A percentile compares a stretch with the other conserved stretches of the same genome.
phyloP scores from a whole-genome alignment of 495 filamentous ascomycete species.

The Hypoxylon perforatum region DNA sequence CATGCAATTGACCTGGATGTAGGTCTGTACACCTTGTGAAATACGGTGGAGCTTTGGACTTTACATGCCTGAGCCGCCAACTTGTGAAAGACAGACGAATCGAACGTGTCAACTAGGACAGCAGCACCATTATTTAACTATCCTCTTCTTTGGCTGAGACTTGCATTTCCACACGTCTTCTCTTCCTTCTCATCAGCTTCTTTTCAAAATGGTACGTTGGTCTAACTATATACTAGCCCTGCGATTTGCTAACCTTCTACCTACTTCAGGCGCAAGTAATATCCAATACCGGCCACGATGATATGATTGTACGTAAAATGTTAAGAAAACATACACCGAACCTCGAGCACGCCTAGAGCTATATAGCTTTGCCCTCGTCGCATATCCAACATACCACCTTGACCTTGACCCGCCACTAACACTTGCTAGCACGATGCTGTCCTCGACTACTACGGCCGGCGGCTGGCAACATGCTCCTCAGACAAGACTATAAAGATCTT shows the following conservation, averaged over 20 bases:
- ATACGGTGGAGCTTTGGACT: slow-evolving; percentile 29
- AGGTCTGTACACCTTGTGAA: slow-evolving; percentile 29
- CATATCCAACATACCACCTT: not conserved
- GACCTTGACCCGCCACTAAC: slow-evolving; percentile 23
- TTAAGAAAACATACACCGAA: not conserved
- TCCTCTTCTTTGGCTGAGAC: not conserved
- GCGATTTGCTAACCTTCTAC: slow-evolving; percentile 30
- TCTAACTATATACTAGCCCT: not conserved
- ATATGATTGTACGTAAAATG: slow-evolving; percentile 90
- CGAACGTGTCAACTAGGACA: not conserved
- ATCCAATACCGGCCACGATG: slow-evolving; percentile 93
- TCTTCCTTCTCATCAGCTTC: not conserved
- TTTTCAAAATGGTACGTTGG: slow-evolving; percentile 41
- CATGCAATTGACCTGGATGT: slow-evolving; percentile 27
- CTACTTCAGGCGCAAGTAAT: slow-evolving; percentile 75
- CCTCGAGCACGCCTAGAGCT: not conserved
- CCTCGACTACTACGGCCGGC: slow-evolving; percentile 96
- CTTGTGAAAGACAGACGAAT: slow-evolving; percentile 12
- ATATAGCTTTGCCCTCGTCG: not conserved
- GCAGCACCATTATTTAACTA: not conserved
- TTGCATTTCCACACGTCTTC: not conserved
- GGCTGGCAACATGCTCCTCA: slow-evolving; percentile 96
- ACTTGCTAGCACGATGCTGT: slow-evolving; percentile 87
- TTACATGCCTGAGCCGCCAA: slow-evolving; percentile 31
- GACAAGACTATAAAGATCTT: slow-evolving; percentile 99